Conservation (phyloP, 208 protist genomes). For the Histomonas meleagridis region DNA sequence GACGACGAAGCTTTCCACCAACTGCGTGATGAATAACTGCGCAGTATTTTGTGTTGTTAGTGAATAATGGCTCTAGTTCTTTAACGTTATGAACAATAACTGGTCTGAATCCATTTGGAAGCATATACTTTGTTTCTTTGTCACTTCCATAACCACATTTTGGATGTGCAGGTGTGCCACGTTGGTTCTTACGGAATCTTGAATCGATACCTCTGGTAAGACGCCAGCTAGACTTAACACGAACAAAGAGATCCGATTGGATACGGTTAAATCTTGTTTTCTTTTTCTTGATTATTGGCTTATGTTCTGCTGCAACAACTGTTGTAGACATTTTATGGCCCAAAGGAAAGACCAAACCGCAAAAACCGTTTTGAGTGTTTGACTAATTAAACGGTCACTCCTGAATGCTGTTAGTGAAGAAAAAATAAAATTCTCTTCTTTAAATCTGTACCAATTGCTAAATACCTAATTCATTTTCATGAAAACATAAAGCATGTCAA, state of each 20-base stretch:
- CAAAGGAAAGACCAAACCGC: no score
- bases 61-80: constrained; percentile 92
- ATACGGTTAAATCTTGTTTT: constrained; percentile 41
- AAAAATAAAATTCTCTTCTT: no score
- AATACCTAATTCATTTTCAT: no score
- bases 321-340: no score
- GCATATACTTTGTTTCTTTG: constrained; percentile 79
- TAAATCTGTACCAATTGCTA: no score
- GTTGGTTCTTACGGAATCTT: constrained; percentile 82
- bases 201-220: constrained; percentile 94
- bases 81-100: constrained; percentile 72
- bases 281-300: constrained; percentile 22
- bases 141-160: constrained; percentile 89
- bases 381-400: no score
- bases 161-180: constrained; percentile 81
- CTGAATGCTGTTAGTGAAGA: no score
- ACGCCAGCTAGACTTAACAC: constrained; percentile 67
- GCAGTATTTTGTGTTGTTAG: constrained; percentile 94
- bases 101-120: constrained; percentile 83
- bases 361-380: no score
- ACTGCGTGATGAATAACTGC: constrained; percentile 82
- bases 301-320: background rate
- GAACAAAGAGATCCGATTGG: constrained; percentile 39
- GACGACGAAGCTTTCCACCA: constrained; percentile 76
- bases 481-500: no score